Base-by-base conservation (phyloP, 768 basidiomycete genomes). In the Gelatoporia subvermispora region DNA sequence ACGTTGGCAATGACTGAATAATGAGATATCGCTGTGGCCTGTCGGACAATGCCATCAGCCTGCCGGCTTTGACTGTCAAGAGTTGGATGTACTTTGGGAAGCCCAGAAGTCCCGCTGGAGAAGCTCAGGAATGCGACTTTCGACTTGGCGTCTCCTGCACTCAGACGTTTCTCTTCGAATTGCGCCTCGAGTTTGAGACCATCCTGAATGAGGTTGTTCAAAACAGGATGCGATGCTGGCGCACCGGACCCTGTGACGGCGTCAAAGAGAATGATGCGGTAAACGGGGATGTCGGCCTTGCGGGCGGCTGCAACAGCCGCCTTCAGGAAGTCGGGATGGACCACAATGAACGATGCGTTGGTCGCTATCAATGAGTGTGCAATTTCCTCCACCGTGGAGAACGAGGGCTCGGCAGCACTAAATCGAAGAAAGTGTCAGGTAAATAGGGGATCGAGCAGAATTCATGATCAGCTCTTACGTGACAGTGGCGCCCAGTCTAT, bases 21-120 rank as follows among this genome's bases (percentile, higher is more conserved):
- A 60, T 88, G 86, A 0, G 87, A 63, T 45, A 88, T 83, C 2
- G 73, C 73, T 13, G 88, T 84, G 10, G 84, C 85, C 83, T 82
- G 25, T 5, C n/a, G n/a, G 11, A 9, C 13, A 31, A 31, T 84
- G 87, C 83, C 83, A 28, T 9, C 11, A 9, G 23, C 20, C 35
- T 20, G n/a, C 74, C 70, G 39, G 70, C 68, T 54, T 65, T 68
- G 43, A 68, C 68, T 69, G 28, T 17, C 18, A 16, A 54, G 23
- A 40, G 34, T 18, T n/a, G 13, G 11, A 4, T 13, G 8, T 23
- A 52, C 51, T 74, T 88, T 85, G 0, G 85, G 85, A 49, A 68
- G 77, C 1, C 86, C 85, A 3, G 86, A 88, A 0, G 85, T 88
- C 17, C 82, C 82, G n/a, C 84, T 85, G 0, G 84, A 85, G 57